Conservation (phyloP, 2,329 filamentous ascomycete species). For the Penicillium sp. region DNA sequence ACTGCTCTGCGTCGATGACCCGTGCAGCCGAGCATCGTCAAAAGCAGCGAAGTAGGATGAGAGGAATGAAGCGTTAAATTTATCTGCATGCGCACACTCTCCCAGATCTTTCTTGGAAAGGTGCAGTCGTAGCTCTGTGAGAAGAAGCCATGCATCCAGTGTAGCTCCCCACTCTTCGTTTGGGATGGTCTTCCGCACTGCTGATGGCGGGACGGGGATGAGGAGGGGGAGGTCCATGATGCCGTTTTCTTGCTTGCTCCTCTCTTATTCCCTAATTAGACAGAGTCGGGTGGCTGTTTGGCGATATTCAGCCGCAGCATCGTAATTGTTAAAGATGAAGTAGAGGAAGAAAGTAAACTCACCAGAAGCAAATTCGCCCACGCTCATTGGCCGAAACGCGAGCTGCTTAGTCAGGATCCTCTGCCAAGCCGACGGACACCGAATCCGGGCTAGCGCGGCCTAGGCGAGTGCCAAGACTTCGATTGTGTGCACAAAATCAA, state of each 20-base stretch:
- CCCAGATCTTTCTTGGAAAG: conserved; percentile 56
- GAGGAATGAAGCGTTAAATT: conserved; percentile 62
- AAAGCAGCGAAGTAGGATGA: conserved; percentile 55
- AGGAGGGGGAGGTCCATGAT: conserved; percentile 62
- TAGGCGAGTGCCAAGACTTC: conserved; percentile 26
- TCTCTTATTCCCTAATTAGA: not conserved
- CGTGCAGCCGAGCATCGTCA: conserved; percentile 27
- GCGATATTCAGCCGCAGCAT: conserved; percentile 29
- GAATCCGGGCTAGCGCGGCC: conserved; percentile 23
- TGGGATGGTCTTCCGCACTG: conserved; percentile 63
- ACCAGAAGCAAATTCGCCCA: conserved; percentile 3
- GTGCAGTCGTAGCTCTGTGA: conserved; percentile 63
- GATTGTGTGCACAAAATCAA: conserved; percentile 7
- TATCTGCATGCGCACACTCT: conserved; percentile 50
- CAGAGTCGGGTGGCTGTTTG: not conserved
- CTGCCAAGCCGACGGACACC: conserved; percentile 8
- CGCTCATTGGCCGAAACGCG: conserved; percentile 6
- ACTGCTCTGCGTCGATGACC: conserved; percentile 33
- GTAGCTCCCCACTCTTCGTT: conserved; percentile 72
- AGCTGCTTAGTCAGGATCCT: conserved; percentile 12
- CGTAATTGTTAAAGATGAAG: not conserved
- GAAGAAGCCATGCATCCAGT: conserved; percentile 69
- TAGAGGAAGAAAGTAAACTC: not conserved
- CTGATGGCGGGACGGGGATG: conserved; percentile 69
- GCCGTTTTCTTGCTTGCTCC: not conserved